Conservation (phyloP, 1,284 basidiomycete genomes). For the Apiotrichum sp. region DNA sequence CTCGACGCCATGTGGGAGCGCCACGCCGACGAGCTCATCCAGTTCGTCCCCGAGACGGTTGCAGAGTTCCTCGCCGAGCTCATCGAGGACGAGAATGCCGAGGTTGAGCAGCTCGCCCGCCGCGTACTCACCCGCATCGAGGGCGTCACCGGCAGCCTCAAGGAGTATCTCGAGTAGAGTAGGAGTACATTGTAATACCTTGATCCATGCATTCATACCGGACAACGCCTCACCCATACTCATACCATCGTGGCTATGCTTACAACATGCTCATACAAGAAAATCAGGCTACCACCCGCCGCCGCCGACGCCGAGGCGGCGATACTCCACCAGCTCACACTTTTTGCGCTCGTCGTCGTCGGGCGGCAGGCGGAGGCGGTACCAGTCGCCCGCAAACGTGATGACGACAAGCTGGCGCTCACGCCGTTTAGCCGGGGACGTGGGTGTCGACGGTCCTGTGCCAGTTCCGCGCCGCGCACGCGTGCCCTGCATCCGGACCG, state of each 20-base stretch:
- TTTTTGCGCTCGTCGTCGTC: slow-evolving; percentile 15
- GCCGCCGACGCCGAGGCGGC: slow-evolving; percentile 38
- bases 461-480: not conserved
- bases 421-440: slow-evolving; percentile 15
- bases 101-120: slow-evolving; percentile 46
- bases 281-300: slow-evolving; percentile 30
- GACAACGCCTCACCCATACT: no score
- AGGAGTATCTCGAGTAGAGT: slow-evolving; percentile 45
- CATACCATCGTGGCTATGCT: no score
- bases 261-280: not conserved
- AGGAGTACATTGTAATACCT: not conserved
- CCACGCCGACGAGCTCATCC: slow-evolving; percentile 56
- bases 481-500: no score
- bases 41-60: slow-evolving; percentile 52
- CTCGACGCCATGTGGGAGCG: slow-evolving; percentile 66
- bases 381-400: slow-evolving; percentile 89
- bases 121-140: slow-evolving; percentile 48
- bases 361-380: slow-evolving; percentile 66
- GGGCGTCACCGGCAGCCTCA: slow-evolving; percentile 44
- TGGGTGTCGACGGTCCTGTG: not conserved
- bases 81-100: slow-evolving; percentile 50
- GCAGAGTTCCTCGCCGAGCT: slow-evolving; percentile 50
- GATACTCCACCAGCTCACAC: slow-evolving; percentile 42
- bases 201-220: no score
- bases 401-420: slow-evolving; percentile 75